phyloP scores from a whole-genome alignment of 352 stramenopile species.

The Pythium apleroticum region DNA sequence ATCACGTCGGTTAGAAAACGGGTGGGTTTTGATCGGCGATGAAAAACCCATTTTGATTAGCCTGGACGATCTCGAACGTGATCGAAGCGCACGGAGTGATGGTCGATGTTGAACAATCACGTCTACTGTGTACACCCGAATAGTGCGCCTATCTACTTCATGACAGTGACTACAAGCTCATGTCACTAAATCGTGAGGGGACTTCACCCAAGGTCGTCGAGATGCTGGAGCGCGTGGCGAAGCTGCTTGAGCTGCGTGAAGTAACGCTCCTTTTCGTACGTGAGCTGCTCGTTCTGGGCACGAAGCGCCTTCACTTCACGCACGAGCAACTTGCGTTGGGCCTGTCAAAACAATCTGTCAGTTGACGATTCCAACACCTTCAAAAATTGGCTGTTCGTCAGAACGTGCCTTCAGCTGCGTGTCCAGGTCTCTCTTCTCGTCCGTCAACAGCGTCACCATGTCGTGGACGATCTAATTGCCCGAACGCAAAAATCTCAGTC shows the following conservation, averaged over 20 bases:
- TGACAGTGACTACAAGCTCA: not conserved
- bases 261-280: constrained; percentile 65
- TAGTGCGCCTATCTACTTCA: not conserved
- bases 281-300: constrained; percentile 63
- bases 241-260: constrained; percentile 78
- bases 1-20: too few relatives aligned
- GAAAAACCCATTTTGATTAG: constrained; percentile 13
- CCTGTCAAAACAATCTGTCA: constrained; percentile 23
- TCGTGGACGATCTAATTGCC: constrained; percentile 71
- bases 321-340: constrained; percentile 80
- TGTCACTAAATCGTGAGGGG: constrained; percentile 12
- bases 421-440: constrained; percentile 80
- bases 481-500: too few relatives aligned
- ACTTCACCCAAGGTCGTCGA: constrained; percentile 52
- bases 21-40: constrained; percentile 7
- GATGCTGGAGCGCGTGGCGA: constrained; percentile 65
- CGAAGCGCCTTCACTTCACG: constrained; percentile 77
- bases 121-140: constrained; percentile 5
- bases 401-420: constrained; percentile 50
- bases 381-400: not conserved
- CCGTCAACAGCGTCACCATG: constrained; percentile 69
- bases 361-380: not conserved
- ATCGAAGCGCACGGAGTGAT: constrained; percentile 27
- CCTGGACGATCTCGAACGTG: constrained; percentile 30
- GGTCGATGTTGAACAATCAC: constrained; percentile 23